phyloP scores from a whole-genome alignment of 2,329 filamentous ascomycete species.

The Sarocladiaceae sp. region DNA sequence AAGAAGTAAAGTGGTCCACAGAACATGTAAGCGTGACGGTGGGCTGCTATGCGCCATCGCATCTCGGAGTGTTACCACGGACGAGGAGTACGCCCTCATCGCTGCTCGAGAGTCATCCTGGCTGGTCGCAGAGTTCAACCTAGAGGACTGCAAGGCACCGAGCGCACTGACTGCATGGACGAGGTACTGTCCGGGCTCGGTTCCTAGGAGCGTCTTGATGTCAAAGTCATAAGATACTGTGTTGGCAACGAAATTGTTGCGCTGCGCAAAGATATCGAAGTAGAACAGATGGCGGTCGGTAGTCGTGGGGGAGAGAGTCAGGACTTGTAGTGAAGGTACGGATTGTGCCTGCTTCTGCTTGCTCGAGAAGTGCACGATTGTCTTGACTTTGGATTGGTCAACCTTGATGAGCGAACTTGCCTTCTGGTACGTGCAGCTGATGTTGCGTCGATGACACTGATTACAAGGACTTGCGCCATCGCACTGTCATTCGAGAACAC shows the following conservation, averaged over 20 bases:
- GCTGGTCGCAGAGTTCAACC: not conserved
- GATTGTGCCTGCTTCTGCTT: not conserved
- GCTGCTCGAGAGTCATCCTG: conserved; percentile 1
- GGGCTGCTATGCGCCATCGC: not conserved
- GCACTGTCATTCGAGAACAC: not conserved
- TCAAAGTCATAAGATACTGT: conserved; percentile 5
- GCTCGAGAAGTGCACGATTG: not conserved
- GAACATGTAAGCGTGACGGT: conserved; percentile 1
- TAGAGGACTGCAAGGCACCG: conserved; percentile 3
- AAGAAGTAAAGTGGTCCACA: conserved; percentile 6
- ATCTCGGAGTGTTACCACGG: not conserved
- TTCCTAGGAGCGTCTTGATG: not conserved
- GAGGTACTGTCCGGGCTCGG: not conserved
- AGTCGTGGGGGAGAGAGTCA: not conserved
- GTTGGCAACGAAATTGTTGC: conserved; percentile 5
- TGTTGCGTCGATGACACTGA: not conserved
- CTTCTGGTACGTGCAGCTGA: not conserved
- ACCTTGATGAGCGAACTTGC: not conserved
- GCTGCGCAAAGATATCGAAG: conserved; percentile 7
- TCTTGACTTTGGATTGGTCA: conserved; percentile 2
- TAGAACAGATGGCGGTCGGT: not conserved
- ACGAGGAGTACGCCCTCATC: not conserved
- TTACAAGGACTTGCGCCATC: conserved; percentile 3
- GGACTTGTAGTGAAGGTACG: not conserved
- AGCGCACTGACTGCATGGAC: conserved; percentile 3